Conservation (phyloP, 139 green algal species). For the Chlorella vulgaris region DNA sequence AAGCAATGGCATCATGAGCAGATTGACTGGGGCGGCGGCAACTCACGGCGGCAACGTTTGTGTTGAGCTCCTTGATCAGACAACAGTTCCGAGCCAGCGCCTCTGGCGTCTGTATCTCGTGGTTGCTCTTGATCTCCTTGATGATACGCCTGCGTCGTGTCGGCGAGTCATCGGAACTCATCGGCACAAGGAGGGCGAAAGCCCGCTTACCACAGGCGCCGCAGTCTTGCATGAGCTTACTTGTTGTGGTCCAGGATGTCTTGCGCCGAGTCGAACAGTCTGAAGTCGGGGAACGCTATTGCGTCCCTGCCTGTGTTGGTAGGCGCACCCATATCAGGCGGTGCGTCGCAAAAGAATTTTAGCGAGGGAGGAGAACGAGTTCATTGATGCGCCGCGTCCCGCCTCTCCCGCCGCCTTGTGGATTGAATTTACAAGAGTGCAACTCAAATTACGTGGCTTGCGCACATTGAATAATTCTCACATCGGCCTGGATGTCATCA, state of each 20-base stretch:
- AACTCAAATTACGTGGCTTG: too few relatives aligned
- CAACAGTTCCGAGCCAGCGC: constrained; percentile 58
- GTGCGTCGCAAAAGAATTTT: too few relatives aligned
- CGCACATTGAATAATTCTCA: too few relatives aligned
- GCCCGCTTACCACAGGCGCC: too few relatives aligned
- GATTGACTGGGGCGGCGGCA: not conserved
- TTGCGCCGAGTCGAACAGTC: constrained; percentile 52
- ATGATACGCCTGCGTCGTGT: constrained; percentile 53
- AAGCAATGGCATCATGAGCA: not conserved
- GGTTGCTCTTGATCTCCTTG: constrained; percentile 66
- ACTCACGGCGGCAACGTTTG: constrained; percentile 55
- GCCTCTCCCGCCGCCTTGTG: too few relatives aligned
- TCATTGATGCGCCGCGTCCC: too few relatives aligned
- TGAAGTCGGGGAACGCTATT: constrained; percentile 38
- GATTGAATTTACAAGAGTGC: too few relatives aligned
- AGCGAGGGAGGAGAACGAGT: too few relatives aligned
- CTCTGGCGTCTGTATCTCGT: constrained; percentile 54
- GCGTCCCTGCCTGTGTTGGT: not conserved
- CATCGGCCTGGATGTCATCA: not conserved
- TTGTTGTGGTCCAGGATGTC: constrained; percentile 61
- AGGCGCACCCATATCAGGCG: not conserved
- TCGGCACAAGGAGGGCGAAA: not conserved
- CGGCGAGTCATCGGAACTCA: too few relatives aligned
- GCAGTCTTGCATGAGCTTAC: constrained; percentile 22
- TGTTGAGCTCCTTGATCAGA: constrained; percentile 64